Evolutionary conservation across 345 rosid genomes (phyloP).

Genomic region (Eucalyptus microcorys): DNA sequence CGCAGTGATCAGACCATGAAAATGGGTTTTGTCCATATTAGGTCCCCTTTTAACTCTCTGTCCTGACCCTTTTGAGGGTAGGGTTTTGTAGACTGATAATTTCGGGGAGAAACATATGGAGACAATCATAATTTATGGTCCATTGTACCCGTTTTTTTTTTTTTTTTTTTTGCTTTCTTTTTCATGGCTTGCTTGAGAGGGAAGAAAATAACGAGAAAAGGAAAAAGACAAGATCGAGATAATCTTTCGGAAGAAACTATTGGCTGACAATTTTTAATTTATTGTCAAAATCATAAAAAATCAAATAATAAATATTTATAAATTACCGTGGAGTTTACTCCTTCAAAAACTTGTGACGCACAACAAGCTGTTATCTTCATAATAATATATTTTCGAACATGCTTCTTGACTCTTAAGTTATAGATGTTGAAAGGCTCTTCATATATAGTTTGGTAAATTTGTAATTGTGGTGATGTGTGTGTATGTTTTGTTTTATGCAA

Average conservation of each 20-base stretch:
- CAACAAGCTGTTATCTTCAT: rapidly evolving
- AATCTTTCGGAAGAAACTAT: neutral
- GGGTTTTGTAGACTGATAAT: neutral
- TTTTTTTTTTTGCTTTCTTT: neutral
- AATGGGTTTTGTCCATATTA: neutral
- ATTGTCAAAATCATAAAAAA: no score
- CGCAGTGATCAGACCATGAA: neutral
- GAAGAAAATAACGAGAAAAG: neutral
- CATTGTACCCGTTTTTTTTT: neutral
- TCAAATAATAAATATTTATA: rapidly evolving
- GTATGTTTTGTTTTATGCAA: neutral
- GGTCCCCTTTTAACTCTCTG: neutral
- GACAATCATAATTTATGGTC: neutral
- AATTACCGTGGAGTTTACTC: no score
- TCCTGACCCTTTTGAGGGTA: neutral
- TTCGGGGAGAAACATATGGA: neutral
- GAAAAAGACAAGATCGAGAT: neutral
- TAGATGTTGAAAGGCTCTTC: neutral
- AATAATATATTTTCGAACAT: neutral
- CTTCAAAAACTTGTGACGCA: rapidly evolving
- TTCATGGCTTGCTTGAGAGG: neutral
- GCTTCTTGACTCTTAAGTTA: neutral
- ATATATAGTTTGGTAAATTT: neutral
- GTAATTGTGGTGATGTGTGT: neutral
- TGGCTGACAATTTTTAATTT: no score